These are phyloP conservation scores for Cucumis hystrix DNA, from an alignment of 306 rosid genomes.

Conservation along the genomic window DNA sequence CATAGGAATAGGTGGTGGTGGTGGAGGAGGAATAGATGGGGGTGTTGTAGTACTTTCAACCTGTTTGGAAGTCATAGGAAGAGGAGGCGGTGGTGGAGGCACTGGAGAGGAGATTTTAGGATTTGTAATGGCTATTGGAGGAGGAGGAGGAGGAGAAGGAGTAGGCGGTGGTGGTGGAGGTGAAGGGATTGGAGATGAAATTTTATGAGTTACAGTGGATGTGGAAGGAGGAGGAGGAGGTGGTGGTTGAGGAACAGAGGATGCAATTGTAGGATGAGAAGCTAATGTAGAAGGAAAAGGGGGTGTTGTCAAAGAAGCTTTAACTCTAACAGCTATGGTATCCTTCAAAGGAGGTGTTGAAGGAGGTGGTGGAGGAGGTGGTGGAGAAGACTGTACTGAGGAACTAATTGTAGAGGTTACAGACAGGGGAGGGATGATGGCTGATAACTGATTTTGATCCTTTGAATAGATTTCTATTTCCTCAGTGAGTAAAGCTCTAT, in stretches of 20 bases:
- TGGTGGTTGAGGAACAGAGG: conserved; percentile 8
- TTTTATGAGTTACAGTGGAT: background rate
- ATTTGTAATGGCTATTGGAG: background rate
- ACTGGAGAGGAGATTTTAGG: background rate
- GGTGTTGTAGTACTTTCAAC: background rate
- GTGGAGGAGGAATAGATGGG: conserved; percentile 2
- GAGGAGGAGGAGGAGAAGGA: background rate
- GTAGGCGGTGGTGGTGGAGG: background rate
- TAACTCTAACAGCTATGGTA: conserved; percentile 5
- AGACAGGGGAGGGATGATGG: conserved; percentile 8
- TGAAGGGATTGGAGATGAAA: background rate
- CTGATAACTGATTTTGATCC: conserved; percentile 25
- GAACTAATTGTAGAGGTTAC: background rate
- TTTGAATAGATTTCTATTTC: conserved; percentile 16
- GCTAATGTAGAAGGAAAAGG: conserved; percentile 6
- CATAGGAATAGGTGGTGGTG: conserved; percentile 12
- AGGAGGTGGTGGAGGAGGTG: conserved; percentile 27
- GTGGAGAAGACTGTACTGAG: conserved; percentile 22
- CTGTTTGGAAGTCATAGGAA: conserved; percentile 12
- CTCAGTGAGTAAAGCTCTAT: conserved; percentile 9
- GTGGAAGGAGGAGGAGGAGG: conserved; percentile 11
- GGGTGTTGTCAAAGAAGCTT: conserved; percentile 29
- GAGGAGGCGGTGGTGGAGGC: conserved; percentile 5
- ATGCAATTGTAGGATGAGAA: background rate
- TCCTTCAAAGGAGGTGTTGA: conserved; percentile 26